Percentiles rank a stretch among this genome's conserved stretches.
Evolutionary conservation across 345 rosid genomes (phyloP).

Genomic region (Eucalyptus sp.): DNA sequence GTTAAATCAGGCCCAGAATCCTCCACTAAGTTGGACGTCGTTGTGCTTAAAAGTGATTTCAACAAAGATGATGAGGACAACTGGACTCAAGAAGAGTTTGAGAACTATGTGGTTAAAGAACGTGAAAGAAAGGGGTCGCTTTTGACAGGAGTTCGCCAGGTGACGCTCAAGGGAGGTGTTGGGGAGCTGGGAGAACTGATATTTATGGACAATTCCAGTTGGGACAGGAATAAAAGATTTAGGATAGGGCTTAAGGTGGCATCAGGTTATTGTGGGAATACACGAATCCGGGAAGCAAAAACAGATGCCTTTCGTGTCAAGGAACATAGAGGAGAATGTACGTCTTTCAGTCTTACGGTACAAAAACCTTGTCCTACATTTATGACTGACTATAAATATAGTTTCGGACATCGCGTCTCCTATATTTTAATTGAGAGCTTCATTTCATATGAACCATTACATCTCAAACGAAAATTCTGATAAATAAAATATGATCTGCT

Average conservation of each 20-base stretch:
- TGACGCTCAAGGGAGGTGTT: background rate
- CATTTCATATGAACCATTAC: background rate
- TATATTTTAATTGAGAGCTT: background rate
- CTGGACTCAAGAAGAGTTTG: conserved; percentile 22
- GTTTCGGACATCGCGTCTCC: background rate
- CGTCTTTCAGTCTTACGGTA: fast-evolving
- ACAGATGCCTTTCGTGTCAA: background rate
- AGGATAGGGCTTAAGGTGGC: background rate
- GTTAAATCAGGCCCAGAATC: conserved; percentile 17
- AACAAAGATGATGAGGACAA: conserved; percentile 11
- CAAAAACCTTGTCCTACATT: background rate
- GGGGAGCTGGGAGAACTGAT: conserved; percentile 2
- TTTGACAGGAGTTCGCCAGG: background rate
- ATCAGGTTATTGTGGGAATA: background rate
- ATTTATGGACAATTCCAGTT: background rate
- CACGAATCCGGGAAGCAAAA: background rate
- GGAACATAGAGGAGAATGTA: background rate
- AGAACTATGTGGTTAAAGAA: conserved; percentile 7
- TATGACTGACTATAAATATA: background rate
- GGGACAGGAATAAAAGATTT: background rate
- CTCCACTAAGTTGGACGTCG: conserved; percentile 4
- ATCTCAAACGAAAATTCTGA: background rate
- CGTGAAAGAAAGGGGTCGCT: conserved; percentile 4
- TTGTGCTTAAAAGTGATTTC: conserved; percentile 29
- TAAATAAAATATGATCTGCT: background rate